Conservation (phyloP, 495 filamentous ascomycete genomes). For the Penicillium egyptiacum region DNA sequence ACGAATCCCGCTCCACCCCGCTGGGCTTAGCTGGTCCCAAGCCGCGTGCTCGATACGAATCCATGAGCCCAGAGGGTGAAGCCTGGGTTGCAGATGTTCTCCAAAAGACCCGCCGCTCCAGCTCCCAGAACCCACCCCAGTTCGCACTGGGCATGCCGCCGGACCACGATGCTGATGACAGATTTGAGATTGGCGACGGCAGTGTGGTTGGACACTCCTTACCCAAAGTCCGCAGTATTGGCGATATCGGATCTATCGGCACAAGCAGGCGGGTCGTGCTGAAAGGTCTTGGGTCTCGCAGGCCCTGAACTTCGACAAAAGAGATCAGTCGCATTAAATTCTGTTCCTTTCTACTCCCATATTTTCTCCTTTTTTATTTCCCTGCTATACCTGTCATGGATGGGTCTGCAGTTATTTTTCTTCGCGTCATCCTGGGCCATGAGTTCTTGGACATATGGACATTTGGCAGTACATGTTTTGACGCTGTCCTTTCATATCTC, state of each 20-base stretch:
- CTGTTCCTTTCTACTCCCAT: neutral
- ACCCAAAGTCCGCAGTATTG: slow-evolving; percentile 42
- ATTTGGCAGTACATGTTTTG: neutral
- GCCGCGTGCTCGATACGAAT: slow-evolving; percentile 43
- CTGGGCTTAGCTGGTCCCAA: slow-evolving; percentile 52
- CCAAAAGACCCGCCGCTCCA: slow-evolving; percentile 43
- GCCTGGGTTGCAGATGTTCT: slow-evolving; percentile 52
- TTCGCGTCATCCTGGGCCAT: neutral
- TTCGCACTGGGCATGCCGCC: slow-evolving; percentile 12
- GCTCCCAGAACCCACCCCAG: slow-evolving; percentile 31
- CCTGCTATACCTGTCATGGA: neutral
- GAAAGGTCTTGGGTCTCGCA: slow-evolving; percentile 35
- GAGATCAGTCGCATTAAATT: neutral
- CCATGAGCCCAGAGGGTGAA: slow-evolving; percentile 52
- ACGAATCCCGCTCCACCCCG: slow-evolving; percentile 34
- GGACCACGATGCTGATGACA: slow-evolving; percentile 12
- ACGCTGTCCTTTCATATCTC: slow-evolving; percentile 4
- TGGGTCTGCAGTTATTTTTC: neutral
- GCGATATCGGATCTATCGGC: slow-evolving; percentile 41
- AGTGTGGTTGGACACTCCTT: slow-evolving; percentile 15
- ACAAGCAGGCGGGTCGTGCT: slow-evolving; percentile 42
- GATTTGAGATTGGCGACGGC: slow-evolving; percentile 7
- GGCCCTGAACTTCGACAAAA: slow-evolving; percentile 10
- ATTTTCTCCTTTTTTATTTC: neutral
- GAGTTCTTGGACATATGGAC: neutral